Evolutionary conservation across 441 rosid species (phyloP).

Genomic region (Erodium texanum): DNA sequence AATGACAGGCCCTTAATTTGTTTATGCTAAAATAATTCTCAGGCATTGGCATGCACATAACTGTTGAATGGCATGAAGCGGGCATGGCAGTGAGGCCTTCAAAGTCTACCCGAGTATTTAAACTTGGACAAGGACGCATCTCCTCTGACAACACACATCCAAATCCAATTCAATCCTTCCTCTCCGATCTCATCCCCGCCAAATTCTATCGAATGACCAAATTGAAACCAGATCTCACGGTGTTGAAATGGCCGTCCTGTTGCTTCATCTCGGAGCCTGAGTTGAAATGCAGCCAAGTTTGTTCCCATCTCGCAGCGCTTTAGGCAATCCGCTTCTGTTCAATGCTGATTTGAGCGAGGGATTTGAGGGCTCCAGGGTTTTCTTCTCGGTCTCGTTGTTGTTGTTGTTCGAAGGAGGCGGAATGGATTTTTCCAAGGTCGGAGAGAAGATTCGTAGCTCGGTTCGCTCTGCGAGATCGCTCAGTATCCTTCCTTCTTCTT

Average conservation of each 20-base stretch:
- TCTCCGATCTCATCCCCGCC: no score
- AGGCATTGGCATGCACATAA: no score
- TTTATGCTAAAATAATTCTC: no score
- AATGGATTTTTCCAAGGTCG: constrained; percentile 50
- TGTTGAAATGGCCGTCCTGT: constrained; percentile 5
- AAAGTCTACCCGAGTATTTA: no score
- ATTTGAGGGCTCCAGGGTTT: constrained; percentile 67
- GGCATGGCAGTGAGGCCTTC: background rate
- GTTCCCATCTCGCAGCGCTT: constrained; percentile 55
- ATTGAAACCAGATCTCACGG: constrained; percentile 9
- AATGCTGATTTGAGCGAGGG: constrained; percentile 68
- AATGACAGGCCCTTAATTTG: no score
- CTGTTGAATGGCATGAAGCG: background rate
- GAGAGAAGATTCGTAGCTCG: constrained; percentile 33
- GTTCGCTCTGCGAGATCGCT: constrained; percentile 83
- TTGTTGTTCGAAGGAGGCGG: constrained; percentile 52
- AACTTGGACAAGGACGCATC: background rate
- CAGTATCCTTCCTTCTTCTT: constrained; percentile 59
- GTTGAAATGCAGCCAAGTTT: constrained; percentile 80
- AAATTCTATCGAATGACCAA: no score
- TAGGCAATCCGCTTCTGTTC: constrained; percentile 57
- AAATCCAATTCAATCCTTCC: background rate
- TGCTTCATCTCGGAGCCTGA: constrained; percentile 23
- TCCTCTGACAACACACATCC: background rate
- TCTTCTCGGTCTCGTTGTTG: constrained; percentile 64